phyloP scores from a whole-genome alignment of 2,329 filamentous ascomycete species.

The Pezicula carpinea region DNA sequence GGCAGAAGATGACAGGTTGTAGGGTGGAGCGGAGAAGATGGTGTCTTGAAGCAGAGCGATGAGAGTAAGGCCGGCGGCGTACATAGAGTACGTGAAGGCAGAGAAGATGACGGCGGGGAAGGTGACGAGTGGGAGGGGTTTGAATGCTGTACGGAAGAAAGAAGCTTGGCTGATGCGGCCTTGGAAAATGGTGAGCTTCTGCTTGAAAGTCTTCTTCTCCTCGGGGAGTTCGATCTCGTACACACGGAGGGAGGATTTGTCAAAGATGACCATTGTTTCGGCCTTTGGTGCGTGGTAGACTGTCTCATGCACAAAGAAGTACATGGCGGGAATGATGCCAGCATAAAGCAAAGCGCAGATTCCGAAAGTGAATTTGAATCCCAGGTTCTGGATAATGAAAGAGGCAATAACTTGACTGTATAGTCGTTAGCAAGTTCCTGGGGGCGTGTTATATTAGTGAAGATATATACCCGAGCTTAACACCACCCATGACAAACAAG shows the following conservation, averaged over 20 bases:
- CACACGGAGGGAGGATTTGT: conserved; percentile 1
- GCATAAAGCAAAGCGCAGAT: conserved; percentile 35
- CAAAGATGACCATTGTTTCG: conserved; percentile 2
- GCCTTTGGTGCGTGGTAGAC: conserved; percentile 21
- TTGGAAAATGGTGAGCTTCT: conserved; percentile 15
- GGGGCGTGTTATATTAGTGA: not conserved
- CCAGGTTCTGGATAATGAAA: conserved; percentile 27
- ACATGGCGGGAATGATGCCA: conserved; percentile 31
- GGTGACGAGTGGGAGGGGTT: conserved; percentile 22
- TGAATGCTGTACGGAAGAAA: conserved; percentile 23
- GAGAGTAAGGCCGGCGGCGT: conserved; percentile 18
- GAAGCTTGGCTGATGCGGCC: conserved; percentile 21
- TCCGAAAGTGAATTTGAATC: conserved; percentile 26
- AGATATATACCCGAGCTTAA: conserved; percentile 9
- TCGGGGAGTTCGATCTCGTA: conserved; percentile 4
- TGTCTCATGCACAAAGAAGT: conserved; percentile 38
- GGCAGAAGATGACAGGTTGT: conserved; percentile 15
- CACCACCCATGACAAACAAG: conserved; percentile 6
- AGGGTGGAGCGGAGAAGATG: conserved; percentile 17
- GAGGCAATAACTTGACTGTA: conserved; percentile 35
- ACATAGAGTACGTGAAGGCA: conserved; percentile 8
- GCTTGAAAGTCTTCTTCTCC: conserved; percentile 1
- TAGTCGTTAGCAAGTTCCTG: not conserved
- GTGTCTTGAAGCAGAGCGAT: conserved; percentile 20
- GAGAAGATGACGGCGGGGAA: conserved; percentile 13